Evolutionary conservation across 2,329 filamentous ascomycete species (phyloP), one percentile per base, ranked within the genome.

Genomic region (Monilinia laxa): DNA sequence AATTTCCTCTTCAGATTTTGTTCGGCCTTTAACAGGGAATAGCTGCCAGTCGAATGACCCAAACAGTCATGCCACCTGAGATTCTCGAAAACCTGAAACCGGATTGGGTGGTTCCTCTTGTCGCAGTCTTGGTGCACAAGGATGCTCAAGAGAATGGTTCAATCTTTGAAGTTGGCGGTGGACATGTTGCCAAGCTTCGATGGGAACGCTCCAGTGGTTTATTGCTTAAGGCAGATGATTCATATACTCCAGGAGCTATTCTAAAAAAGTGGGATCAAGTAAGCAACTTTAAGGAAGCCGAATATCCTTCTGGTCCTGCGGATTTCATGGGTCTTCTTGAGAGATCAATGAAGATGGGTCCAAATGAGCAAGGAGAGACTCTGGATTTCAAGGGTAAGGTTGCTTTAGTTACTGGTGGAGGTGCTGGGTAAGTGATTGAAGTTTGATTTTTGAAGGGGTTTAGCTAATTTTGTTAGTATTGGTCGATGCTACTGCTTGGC

Each of bases 51-150:
- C 89, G 94, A 78, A 96, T 98, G 93, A 97, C 93, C 54, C 87
- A 93, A 78, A 97, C 94, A 23, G 85, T 97, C 72, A 94, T 97
- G 92, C 93, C 93, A 45, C 92, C 92, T n/a, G 93, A 97, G 76
- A 85, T 97, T 51, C 84, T 97, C 73, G 88, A 90, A 73, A 89
- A 73, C 67, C 72, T 77, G 40, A 93, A 91, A 83, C 95, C 95
- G 57, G 92, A 96, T 70, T 98, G 93, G 93, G 88, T 98, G 68
- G 93, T 98, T 57, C 95, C 95, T 47, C 83, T 98, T 53, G 95
- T 98, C 42, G 94, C 93, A 62, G 88, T 90, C 67, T 84, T 99
- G 62, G 90, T 91, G 54, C 93, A 98, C 85, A 88, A 90, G 76
- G 91, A 95, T 82, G 89, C 85, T 10, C 79, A 81, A 58, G 94